Conservation (phyloP, 2,329 filamentous ascomycete species). For the Sporothrix phasma region DNA sequence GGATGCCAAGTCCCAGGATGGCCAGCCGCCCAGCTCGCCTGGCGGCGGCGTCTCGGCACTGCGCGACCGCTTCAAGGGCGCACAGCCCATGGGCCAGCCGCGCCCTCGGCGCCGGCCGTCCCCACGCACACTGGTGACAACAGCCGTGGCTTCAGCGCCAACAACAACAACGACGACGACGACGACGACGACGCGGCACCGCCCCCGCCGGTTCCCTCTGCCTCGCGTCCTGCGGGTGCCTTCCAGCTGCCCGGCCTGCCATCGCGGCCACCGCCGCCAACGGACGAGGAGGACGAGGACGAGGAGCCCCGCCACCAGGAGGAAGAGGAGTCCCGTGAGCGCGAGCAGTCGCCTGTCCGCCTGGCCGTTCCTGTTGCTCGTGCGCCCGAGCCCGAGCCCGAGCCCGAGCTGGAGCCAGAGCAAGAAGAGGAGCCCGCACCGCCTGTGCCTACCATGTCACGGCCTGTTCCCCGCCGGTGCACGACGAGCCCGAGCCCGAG, state of each 20-base stretch:
- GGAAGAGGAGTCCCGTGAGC: constrained; percentile 30
- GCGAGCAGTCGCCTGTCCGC: constrained; percentile 65
- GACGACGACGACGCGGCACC: constrained; percentile 43
- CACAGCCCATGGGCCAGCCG: constrained; percentile 55
- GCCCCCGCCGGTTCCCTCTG: constrained; percentile 51
- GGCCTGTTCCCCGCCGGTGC: constrained; percentile 38
- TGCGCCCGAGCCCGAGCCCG: constrained; percentile 38
- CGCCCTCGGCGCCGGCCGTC: constrained; percentile 26
- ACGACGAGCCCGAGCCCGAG: constrained; percentile 56
- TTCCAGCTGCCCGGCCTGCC: constrained; percentile 73
- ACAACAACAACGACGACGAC: constrained; percentile 24
- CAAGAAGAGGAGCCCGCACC: constrained; percentile 25
- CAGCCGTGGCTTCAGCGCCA: background rate
- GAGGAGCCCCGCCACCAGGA: constrained; percentile 29
- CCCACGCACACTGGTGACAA: constrained; percentile 28
- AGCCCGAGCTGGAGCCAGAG: constrained; percentile 36
- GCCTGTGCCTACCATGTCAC: constrained; percentile 37
- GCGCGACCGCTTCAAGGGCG: constrained; percentile 72
- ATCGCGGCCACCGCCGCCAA: constrained; percentile 40
- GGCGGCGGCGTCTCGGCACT: constrained; percentile 61
- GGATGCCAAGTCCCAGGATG: constrained; percentile 31
- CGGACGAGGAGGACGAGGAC: constrained; percentile 47
- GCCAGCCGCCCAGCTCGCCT: constrained; percentile 40
- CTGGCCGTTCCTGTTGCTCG: constrained; percentile 68
- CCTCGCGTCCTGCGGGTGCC: constrained; percentile 61